Evolutionary conservation across 1,139 yeast genomes (phyloP), one percentile per base, ranked within the genome.

Genomic region (Waltiozyma sp.): DNA sequence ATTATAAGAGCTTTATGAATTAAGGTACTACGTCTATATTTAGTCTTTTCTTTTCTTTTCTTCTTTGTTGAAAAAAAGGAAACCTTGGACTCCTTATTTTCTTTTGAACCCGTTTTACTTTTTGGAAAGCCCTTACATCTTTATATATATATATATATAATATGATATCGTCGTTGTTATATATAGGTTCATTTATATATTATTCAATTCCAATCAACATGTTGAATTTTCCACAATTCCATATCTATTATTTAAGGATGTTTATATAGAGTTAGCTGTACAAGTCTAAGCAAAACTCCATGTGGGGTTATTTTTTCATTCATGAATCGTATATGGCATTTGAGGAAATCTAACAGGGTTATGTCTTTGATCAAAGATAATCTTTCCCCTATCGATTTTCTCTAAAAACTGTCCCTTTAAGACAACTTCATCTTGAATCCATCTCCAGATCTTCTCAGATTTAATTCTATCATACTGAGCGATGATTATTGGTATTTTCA

Each of bases 401-500:
- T 14, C 15, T 15, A 48, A 31, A 38, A 46, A 46, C 5, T 15
- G 9, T 16, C 42, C 47, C 4, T 49, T 47, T 18, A 48, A 19
- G 16, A 41, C 50, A 10, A 62, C 64, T 55, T 78, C 82, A 41
- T 66, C 64, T 49, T 68, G 56, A n/a, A 79, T 75, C 72, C 75
- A 77, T 55, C 59, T 68, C 50, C 68, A 62, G 40, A 70, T 57
- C 52, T 67, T 68, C 44, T 60, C 69, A 44, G 73, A 71, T 55
- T 65, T 68, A 19, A 45, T 53, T 43, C 69, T 62, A 58, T 78
- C 76, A 59, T 61, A 72, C 1, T 81, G 79, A 41, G 80, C 64
- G 0, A 79, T 66, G 0, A 73, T 73, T 3, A 79, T 60, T 1
- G 82, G 83, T 15, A 76, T 64, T 19, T 65, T 57, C 8, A 74